Evolutionary conservation across 495 filamentous ascomycete species (phyloP).

Genomic region (Penicillium argentinense): DNA sequence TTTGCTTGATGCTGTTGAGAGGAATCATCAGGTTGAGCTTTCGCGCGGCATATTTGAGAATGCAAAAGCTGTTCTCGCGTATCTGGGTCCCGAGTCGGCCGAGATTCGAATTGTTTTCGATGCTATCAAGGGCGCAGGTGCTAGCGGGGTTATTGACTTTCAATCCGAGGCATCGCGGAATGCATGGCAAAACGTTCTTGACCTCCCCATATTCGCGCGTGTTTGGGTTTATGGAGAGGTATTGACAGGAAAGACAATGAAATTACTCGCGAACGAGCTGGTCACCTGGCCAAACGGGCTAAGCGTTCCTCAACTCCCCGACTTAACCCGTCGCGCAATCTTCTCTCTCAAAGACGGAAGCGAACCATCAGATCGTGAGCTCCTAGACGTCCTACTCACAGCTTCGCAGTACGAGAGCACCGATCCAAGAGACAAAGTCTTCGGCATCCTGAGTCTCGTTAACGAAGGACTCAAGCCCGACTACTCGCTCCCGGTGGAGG

Average conservation of each 20-base stretch:
- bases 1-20: not conserved
- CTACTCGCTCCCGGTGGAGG: not conserved
- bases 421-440: not conserved
- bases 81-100: not conserved
- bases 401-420: not conserved
- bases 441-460: not conserved
- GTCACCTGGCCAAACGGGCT: not conserved
- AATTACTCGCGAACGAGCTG: not conserved
- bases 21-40: not conserved
- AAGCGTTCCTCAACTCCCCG: not conserved
- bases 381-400: not conserved
- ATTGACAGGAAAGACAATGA: not conserved
- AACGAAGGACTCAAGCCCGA: not conserved
- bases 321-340: not conserved
- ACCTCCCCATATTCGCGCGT: not conserved
- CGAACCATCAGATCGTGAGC: not conserved
- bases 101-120: not conserved
- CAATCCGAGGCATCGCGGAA: not conserved
- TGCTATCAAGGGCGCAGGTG: not conserved
- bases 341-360: not conserved
- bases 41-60: not conserved
- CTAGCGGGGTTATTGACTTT: not conserved
- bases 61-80: not conserved
- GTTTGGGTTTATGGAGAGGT: not conserved
- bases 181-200: not conserved